These are phyloP conservation scores for Arxiozyma slooffiae DNA, from an alignment of 1,139 yeast species.

Conservation along the genomic window DNA sequence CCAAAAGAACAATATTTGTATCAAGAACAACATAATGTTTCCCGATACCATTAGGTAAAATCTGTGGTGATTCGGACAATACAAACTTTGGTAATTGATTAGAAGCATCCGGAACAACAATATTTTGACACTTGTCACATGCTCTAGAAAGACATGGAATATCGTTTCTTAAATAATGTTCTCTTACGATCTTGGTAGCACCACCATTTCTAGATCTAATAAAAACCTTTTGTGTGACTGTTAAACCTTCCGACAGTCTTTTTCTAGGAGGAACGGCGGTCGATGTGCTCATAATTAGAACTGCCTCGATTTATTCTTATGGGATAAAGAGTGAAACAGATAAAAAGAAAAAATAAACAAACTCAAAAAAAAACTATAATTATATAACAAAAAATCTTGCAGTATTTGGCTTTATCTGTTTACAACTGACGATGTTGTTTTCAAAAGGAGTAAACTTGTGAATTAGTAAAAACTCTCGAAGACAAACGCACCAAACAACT, in stretches of 20 bases:
- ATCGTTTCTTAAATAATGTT: conserved; percentile 84
- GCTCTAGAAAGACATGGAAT: conserved; percentile 78
- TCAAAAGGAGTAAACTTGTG: neutral
- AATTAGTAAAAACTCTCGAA: neutral
- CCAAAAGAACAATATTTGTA: conserved; percentile 79
- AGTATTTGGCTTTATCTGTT: neutral
- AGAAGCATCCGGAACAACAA: conserved; percentile 33
- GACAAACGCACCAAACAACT: neutral
- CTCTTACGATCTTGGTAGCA: conserved; percentile 85
- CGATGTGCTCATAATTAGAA: conserved; percentile 11
- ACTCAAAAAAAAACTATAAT: neutral
- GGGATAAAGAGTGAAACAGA: no score
- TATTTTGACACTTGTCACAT: conserved; percentile 48
- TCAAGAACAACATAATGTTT: conserved; percentile 77
- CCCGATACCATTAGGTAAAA: conserved; percentile 35
- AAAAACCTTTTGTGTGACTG: conserved; percentile 83
- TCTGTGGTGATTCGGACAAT: conserved; percentile 28
- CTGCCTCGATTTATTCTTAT: neutral
- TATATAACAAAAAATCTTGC: neutral
- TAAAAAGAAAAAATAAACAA: neutral
- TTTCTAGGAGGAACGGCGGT: conserved; percentile 18
- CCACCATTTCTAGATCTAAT: conserved; percentile 85
- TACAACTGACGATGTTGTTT: no score
- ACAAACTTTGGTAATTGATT: conserved; percentile 39
- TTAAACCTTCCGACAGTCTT: conserved; percentile 41